Evolutionary conservation across 2,329 filamentous ascomycete genomes (phyloP).

Genomic region (Hymenoscyphus scutula): DNA sequence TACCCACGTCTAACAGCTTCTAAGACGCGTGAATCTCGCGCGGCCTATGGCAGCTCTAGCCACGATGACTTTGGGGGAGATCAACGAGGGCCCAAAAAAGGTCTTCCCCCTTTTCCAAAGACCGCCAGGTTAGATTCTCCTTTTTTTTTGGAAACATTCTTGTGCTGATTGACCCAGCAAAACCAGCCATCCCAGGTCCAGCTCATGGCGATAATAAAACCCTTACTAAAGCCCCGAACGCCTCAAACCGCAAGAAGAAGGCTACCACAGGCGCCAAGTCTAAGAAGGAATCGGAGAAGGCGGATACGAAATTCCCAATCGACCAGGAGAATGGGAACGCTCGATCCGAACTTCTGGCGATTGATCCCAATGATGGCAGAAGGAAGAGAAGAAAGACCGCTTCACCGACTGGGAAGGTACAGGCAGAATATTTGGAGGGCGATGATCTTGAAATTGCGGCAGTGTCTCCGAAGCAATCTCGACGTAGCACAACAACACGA

Average conservation of each 20-base stretch:
- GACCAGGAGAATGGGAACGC: slow-evolving; percentile 3
- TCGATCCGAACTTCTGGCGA: slow-evolving; percentile 30
- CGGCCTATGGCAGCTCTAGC: slow-evolving; percentile 29
- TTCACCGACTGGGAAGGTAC: slow-evolving; percentile 27
- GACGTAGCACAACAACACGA: neutral
- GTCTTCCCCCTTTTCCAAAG: slow-evolving; percentile 37
- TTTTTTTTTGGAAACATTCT: neutral
- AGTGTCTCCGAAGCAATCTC: neutral
- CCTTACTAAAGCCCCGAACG: slow-evolving; percentile 35
- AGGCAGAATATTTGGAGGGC: neutral
- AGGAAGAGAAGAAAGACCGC: slow-evolving; percentile 47
- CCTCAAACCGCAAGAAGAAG: slow-evolving; percentile 21
- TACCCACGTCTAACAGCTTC: slow-evolving; percentile 14
- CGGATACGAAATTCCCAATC: neutral
- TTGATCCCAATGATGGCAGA: slow-evolving; percentile 35
- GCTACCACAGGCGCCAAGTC: neutral
- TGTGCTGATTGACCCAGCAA: slow-evolving; percentile 4
- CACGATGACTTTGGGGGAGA: slow-evolving; percentile 32
- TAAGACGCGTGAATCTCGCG: slow-evolving; percentile 32
- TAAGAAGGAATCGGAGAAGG: neutral
- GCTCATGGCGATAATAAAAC: slow-evolving; percentile 26
- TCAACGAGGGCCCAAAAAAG: slow-evolving; percentile 29
- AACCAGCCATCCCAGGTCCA: neutral
- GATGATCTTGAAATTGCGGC: slow-evolving; percentile 6
- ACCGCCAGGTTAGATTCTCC: slow-evolving; percentile 26